Base-by-base conservation (phyloP, 1,284 basidiomycete species). In the Coriolopsis trogii region DNA sequence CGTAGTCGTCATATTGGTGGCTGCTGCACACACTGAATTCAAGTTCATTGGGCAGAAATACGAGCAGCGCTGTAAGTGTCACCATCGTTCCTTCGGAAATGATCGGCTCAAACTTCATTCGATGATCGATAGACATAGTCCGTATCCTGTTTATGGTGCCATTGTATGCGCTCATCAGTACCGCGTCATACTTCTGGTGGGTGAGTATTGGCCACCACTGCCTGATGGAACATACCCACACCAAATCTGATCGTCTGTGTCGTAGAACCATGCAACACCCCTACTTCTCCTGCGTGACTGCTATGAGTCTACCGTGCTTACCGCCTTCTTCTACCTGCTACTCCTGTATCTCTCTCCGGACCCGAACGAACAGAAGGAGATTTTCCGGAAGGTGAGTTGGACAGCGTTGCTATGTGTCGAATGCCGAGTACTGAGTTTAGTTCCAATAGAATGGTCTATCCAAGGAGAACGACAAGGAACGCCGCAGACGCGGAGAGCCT, bases 61-160 rank as follows among this genome's bases (percentile, higher is more conserved):
- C 20, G 82, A 87, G 61, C 85, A 88, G 67, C 73, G 85, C 53
- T 82, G 85, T 86, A 63, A 41, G 78, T 68, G n/a, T n/a, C n/a
- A n/a, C 4, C 8, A 2, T 4, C 34, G 0, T 1, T 20, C 5
- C n/a, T 26, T 25, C 34, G 6, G n/a, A 4, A 4, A 6, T 30
- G 33, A 21, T 6, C 15, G 3, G 25, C 24, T 42, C 5, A 26
- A 7, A 15, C 18, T 6, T 21, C 25, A 6, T 41, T 29, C 3
- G 1, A 30, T 10, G 12, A 10, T 1, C 23, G 28, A 1, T 43
- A 87, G 85, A 86, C 63, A 85, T 87, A 54, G 76, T 90, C 28
- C 82, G 89, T 1, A 74, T 92, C 15, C 75, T 93, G 21, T 82
- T 92, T 68, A 85, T 93, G 85, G 87, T 90, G 2, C 88, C 89